A percentile compares a stretch with the other conserved stretches of the same genome.
These are phyloP conservation scores for Wickerhamomyces ciferrii DNA, from an alignment of 805 yeast species.

Conservation along the genomic window DNA sequence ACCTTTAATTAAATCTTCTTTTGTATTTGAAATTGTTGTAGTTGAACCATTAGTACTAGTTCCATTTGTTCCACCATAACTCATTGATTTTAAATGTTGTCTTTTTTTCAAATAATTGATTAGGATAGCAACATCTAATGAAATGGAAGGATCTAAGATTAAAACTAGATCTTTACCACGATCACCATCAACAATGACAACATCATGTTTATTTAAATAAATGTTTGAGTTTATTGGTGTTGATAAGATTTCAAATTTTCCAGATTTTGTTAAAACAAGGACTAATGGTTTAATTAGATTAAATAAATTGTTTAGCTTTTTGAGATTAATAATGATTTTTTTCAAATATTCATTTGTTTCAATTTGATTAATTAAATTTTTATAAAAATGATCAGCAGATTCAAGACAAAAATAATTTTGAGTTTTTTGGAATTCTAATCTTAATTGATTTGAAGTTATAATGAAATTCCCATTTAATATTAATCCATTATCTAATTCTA, in stretches of 20 bases:
- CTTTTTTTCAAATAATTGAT: constrained; percentile 71
- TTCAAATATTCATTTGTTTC: constrained; percentile 26
- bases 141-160: constrained; percentile 61
- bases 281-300: constrained; percentile 25
- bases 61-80: constrained; percentile 6
- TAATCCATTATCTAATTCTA: constrained; percentile 58
- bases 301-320: constrained; percentile 21
- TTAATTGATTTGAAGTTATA: constrained; percentile 54
- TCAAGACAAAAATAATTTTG: constrained; percentile 52
- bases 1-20: constrained; percentile 17
- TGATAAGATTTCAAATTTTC: constrained; percentile 65
- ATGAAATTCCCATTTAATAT: constrained; percentile 50
- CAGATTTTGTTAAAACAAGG: constrained; percentile 53
- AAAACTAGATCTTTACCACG: constrained; percentile 76
- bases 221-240: constrained; percentile 63
- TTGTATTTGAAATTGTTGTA: constrained; percentile 13
- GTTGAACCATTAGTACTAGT: background rate
- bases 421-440: constrained; percentile 41
- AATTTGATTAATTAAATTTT: constrained; percentile 27
- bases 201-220: constrained; percentile 50
- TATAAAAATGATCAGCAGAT: constrained; percentile 54
- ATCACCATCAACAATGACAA: constrained; percentile 79
- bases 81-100: constrained; percentile 53
- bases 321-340: constrained; percentile 18
- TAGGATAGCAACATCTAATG: constrained; percentile 60